phyloP scores from a whole-genome alignment of 177 flowering plant genomes.

The Vitis hybrid region DNA sequence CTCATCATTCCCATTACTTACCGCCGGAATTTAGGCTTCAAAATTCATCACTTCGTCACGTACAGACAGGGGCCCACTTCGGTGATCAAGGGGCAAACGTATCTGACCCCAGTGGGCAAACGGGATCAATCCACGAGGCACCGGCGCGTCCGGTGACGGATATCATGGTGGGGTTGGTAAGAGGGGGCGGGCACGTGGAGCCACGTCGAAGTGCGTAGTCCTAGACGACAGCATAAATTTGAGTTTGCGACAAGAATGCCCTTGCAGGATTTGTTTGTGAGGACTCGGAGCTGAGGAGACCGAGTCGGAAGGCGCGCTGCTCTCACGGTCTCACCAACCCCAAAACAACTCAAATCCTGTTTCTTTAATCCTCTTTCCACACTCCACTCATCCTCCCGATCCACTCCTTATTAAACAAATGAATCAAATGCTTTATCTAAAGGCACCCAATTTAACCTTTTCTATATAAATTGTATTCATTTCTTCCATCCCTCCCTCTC shows the following conservation, averaged over 20 bases:
- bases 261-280: neutral
- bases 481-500: neutral
- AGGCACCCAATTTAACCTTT: neutral
- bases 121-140: neutral
- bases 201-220: neutral
- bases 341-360: neutral
- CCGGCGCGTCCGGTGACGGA: neutral
- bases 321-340: constrained; percentile 11
- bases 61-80: too few relatives aligned
- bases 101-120: neutral
- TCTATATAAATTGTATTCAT: neutral
- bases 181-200: neutral
- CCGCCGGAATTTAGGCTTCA: neutral
- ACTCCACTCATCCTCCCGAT: neutral
- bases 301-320: neutral
- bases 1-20: neutral
- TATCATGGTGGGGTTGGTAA: neutral
- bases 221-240: neutral
- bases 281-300: neutral
- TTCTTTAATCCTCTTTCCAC: constrained; percentile 1
- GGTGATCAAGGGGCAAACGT: too few relatives aligned
- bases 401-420: neutral
- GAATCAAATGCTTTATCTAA: neutral
- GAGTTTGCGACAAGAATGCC: neutral
- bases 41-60: too few relatives aligned